Evolutionary conservation across 169 alveolate species (phyloP).

Genomic region (Amoebophrya sp.): DNA sequence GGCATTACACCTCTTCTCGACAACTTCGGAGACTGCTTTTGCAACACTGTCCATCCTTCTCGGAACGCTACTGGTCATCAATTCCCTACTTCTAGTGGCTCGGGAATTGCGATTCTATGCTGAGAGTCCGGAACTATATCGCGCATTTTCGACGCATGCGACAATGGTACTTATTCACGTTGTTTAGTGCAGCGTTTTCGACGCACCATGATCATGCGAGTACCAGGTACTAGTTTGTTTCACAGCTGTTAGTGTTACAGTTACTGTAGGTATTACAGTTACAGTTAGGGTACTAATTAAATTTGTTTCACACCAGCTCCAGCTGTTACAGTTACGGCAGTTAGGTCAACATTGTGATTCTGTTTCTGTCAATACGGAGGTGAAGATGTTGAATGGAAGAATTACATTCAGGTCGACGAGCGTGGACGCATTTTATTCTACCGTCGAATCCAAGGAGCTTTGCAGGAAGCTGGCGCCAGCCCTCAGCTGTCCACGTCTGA

Average conservation of each 20-base stretch:
- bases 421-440: not conserved
- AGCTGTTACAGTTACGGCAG: no score
- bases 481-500: not conserved
- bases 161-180: no score
- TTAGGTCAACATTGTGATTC: no score
- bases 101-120: not conserved
- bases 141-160: not conserved
- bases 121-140: not conserved
- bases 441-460: not conserved
- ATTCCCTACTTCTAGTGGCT: not conserved
- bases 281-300: no score
- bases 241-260: no score
- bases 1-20: not conserved
- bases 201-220: no score
- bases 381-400: no score
- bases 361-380: no score
- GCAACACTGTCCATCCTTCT: not conserved
- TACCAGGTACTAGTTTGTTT: no score
- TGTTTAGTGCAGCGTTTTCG: no score
- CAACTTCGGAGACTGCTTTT: not conserved
- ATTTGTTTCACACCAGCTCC: no score
- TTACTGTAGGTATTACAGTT: no score
- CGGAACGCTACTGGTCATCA: not conserved
- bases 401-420: slow-evolving; percentile 2
- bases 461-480: not conserved